A percentile compares a stretch with the other conserved stretches of the same genome.
Evolutionary conservation across 108 stramenopile species (phyloP).

Genomic region (Asterionellopsis glacialis): DNA sequence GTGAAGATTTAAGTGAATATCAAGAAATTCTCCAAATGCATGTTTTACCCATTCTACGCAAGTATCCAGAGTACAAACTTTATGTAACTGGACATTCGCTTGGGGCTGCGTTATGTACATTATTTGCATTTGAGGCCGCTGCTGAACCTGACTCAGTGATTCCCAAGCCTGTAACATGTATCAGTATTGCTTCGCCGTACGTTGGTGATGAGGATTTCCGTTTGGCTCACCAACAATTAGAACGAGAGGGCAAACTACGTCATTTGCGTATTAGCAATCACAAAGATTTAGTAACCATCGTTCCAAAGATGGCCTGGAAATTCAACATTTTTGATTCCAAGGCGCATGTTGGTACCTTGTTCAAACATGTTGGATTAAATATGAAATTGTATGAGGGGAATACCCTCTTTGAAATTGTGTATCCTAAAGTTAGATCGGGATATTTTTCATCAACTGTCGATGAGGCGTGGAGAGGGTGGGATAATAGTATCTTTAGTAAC

Average conservation of each 20-base stretch:
- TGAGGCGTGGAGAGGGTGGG: slow-evolving; percentile 22
- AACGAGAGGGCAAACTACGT: slow-evolving; percentile 50
- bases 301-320: slow-evolving; percentile 41
- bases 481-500: slow-evolving; percentile 19
- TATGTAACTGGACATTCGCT: slow-evolving; percentile 71
- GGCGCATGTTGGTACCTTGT: slow-evolving; percentile 34
- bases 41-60: slow-evolving; percentile 18
- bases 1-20: slow-evolving; percentile 1
- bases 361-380: slow-evolving; percentile 57
- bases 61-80: slow-evolving; percentile 40
- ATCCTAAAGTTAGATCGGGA: slow-evolving; percentile 17
- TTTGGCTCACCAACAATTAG: slow-evolving; percentile 47
- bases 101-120: slow-evolving; percentile 60
- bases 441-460: slow-evolving; percentile 11
- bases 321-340: neutral
- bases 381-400: slow-evolving; percentile 25
- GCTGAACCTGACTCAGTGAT: slow-evolving; percentile 8
- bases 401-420: slow-evolving; percentile 7
- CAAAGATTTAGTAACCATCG: slow-evolving; percentile 66
- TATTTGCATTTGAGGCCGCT: slow-evolving; percentile 51
- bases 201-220: slow-evolving; percentile 62
- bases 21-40: slow-evolving; percentile 45
- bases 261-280: slow-evolving; percentile 70
- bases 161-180: slow-evolving; percentile 48
- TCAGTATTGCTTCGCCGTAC: slow-evolving; percentile 55